These are phyloP conservation scores for Cladophialophora exuberans DNA, from an alignment of 2,329 filamentous ascomycete genomes.

Conservation along the genomic window DNA sequence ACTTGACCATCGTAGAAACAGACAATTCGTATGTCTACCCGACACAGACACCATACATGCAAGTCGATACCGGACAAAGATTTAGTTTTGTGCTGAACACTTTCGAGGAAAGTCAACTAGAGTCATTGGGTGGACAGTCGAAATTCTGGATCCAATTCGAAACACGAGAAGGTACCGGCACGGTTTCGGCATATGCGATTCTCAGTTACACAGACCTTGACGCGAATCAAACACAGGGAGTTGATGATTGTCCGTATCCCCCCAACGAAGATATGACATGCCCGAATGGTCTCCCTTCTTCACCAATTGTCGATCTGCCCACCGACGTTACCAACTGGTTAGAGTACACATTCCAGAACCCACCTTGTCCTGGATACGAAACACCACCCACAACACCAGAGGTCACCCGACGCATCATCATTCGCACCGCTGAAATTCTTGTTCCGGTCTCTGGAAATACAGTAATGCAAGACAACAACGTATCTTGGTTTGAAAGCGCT, in stretches of 20 bases:
- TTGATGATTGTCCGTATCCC: slow-evolving; percentile 24
- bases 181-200: slow-evolving; percentile 36
- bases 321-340: slow-evolving; percentile 25
- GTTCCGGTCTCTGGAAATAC: slow-evolving; percentile 23
- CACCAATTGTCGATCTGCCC: slow-evolving; percentile 32
- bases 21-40: slow-evolving; percentile 50
- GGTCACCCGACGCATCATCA: slow-evolving; percentile 55
- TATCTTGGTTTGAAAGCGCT: slow-evolving; percentile 23
- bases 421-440: slow-evolving; percentile 43
- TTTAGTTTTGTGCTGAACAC: slow-evolving; percentile 61
- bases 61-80: slow-evolving; percentile 62
- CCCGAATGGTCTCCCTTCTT: slow-evolving; percentile 1
- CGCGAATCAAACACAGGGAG: background rate
- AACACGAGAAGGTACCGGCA: slow-evolving; percentile 32
- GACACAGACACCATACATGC: slow-evolving; percentile 51
- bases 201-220: slow-evolving; percentile 32
- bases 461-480: slow-evolving; percentile 40
- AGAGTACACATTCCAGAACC: slow-evolving; percentile 35
- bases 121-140: slow-evolving; percentile 41
- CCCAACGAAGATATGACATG: background rate
- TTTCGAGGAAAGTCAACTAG: slow-evolving; percentile 45
- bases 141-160: slow-evolving; percentile 51
- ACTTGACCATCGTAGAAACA: slow-evolving; percentile 63
- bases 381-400: slow-evolving; percentile 38
- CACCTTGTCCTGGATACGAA: slow-evolving; percentile 27